Evolutionary conservation across 2,329 filamentous ascomycete species (phyloP).

Genomic region (Arthrobotrys conoides): DNA sequence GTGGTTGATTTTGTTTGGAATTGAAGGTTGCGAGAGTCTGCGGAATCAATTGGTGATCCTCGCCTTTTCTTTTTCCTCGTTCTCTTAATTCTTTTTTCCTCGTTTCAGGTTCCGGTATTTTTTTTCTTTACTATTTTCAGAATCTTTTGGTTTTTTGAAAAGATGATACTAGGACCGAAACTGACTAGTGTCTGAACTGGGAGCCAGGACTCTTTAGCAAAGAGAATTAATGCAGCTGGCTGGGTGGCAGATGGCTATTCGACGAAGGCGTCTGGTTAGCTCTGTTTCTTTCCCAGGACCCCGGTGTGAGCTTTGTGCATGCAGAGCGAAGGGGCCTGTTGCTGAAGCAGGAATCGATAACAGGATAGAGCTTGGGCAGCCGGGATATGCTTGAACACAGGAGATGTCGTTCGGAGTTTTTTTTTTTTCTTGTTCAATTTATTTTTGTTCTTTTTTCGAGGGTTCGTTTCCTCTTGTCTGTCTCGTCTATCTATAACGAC

Average conservation of each 20-base stretch:
- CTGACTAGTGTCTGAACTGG: conserved; percentile 24
- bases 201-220: conserved; percentile 31
- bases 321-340: conserved; percentile 23
- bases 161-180: conserved; percentile 32
- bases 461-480: conserved; percentile 51
- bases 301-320: conserved; percentile 37
- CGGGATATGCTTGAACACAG: conserved; percentile 14
- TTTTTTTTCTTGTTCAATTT: conserved; percentile 13
- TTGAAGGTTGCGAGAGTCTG: conserved; percentile 52
- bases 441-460: conserved; percentile 15
- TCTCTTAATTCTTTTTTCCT: conserved; percentile 29
- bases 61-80: conserved; percentile 47
- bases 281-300: conserved; percentile 34
- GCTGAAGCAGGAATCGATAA: conserved; percentile 42
- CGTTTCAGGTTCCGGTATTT: conserved; percentile 49
- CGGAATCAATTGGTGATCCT: conserved; percentile 50
- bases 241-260: conserved; percentile 54
- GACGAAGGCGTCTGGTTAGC: conserved; percentile 38
- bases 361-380: conserved; percentile 26
- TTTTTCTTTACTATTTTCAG: conserved; percentile 54
- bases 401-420: conserved; percentile 24
- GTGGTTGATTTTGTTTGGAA: conserved; percentile 43
- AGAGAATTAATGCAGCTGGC: conserved; percentile 59
- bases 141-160: conserved; percentile 33
- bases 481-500: conserved; percentile 59